A percentile compares a stretch with the other conserved stretches of the same genome.
Conservation (phyloP, 345 rosid species). For the Mercurialis annua region DNA sequence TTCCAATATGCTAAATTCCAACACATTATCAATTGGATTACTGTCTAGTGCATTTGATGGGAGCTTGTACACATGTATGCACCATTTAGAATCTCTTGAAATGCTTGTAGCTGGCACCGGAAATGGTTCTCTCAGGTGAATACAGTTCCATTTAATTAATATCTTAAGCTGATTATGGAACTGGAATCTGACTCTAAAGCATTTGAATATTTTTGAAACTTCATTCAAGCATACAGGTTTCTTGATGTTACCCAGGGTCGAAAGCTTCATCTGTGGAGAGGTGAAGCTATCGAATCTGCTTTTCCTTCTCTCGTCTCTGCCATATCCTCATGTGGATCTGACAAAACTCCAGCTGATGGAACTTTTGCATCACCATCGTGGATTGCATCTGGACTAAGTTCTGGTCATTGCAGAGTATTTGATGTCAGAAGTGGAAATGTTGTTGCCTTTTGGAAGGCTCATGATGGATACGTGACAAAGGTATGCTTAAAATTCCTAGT, state of each 20-base stretch:
- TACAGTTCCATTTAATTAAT: slow-evolving; percentile 8
- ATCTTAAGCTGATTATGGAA: slow-evolving; percentile 12
- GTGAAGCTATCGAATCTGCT: slow-evolving; percentile 63
- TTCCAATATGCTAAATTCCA: slow-evolving; percentile 48
- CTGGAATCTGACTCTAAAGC: slow-evolving; percentile 13
- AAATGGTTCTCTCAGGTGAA: slow-evolving; percentile 81
- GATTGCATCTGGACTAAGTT: slow-evolving; percentile 85
- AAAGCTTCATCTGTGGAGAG: slow-evolving; percentile 84
- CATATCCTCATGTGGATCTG: slow-evolving; percentile 69
- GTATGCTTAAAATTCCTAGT: slow-evolving; percentile 29
- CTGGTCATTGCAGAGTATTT: slow-evolving; percentile 81
- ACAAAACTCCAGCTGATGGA: slow-evolving; percentile 41
- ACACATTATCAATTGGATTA: slow-evolving; percentile 63
- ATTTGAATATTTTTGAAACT: slow-evolving; percentile 7
- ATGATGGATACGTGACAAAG: slow-evolving; percentile 86
- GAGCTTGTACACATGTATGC: slow-evolving; percentile 85
- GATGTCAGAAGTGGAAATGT: slow-evolving; percentile 67
- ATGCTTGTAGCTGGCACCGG: slow-evolving; percentile 79
- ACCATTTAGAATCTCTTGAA: slow-evolving; percentile 56
- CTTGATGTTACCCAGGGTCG: slow-evolving; percentile 65
- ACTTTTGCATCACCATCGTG: slow-evolving; percentile 55
- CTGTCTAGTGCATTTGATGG: slow-evolving; percentile 66
- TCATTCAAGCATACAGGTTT: slow-evolving; percentile 42
- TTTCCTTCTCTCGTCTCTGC: slow-evolving; percentile 85
- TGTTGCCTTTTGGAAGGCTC: slow-evolving; percentile 83